Percentiles rank a stretch among this genome's conserved stretches.
Evolutionary conservation across 2,329 filamentous ascomycete species (phyloP).

Genomic region (Colletotrichum plurivorum): DNA sequence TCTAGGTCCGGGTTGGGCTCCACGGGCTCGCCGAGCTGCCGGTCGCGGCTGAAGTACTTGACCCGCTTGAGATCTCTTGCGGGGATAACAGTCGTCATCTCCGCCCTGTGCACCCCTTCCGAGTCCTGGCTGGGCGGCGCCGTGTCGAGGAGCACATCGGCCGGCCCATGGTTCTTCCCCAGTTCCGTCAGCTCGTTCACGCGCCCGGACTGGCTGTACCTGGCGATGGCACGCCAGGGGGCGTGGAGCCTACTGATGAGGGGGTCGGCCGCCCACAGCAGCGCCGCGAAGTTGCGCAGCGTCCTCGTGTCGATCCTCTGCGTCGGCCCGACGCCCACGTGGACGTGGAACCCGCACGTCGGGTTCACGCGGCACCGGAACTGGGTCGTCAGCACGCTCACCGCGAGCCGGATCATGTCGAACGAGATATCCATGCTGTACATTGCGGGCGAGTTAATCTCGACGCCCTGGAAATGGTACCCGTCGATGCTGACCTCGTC

Average conservation of each 20-base stretch:
- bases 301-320: slow-evolving; percentile 47
- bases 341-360: slow-evolving; percentile 53
- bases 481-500: slow-evolving; percentile 26
- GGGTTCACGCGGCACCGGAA: slow-evolving; percentile 52
- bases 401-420: slow-evolving; percentile 47
- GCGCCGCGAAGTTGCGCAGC: slow-evolving; percentile 48
- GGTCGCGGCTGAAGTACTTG: slow-evolving; percentile 43
- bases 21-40: slow-evolving; percentile 44
- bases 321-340: slow-evolving; percentile 51
- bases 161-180: slow-evolving; percentile 11
- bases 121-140: too few species aligned
- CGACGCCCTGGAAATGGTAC: slow-evolving; percentile 45
- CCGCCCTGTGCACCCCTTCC: not conserved
- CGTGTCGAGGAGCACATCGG: slow-evolving; percentile 8
- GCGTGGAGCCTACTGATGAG: slow-evolving; percentile 52
- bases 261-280: slow-evolving; percentile 54
- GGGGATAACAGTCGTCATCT: not conserved
- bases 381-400: slow-evolving; percentile 49
- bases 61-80: slow-evolving; percentile 14
- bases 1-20: not conserved
- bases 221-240: slow-evolving; percentile 46
- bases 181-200: slow-evolving; percentile 17
- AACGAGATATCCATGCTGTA: slow-evolving; percentile 48
- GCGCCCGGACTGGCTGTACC: slow-evolving; percentile 34
- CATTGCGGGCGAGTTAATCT: slow-evolving; percentile 52